Percentiles rank a stretch among this genome's conserved stretches.
phyloP scores from a whole-genome alignment of 2,329 filamentous ascomycete genomes.

The Pseudocercospora pini-densiflorae region DNA sequence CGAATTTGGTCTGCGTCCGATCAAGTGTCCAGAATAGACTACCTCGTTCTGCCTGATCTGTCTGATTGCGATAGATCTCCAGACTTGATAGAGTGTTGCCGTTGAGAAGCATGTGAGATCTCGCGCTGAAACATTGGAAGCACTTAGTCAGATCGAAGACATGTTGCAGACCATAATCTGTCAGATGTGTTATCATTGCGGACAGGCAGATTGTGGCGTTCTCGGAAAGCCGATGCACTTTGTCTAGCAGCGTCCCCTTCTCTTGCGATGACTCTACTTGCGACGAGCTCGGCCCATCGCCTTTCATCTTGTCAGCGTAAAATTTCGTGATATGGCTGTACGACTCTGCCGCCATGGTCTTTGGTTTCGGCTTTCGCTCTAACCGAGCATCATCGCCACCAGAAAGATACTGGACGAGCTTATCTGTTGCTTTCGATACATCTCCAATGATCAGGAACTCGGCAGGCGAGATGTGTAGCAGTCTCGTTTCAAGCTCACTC shows the following conservation, averaged over 20 bases:
- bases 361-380: slow-evolving; percentile 75
- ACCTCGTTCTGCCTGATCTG: slow-evolving; percentile 80
- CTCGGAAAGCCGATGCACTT: slow-evolving; percentile 82
- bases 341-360: slow-evolving; percentile 81
- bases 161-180: slow-evolving; percentile 90
- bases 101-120: slow-evolving; percentile 94
- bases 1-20: slow-evolving; percentile 87
- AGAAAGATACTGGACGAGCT: slow-evolving; percentile 86
- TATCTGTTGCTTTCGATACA: slow-evolving; percentile 87
- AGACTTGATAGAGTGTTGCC: slow-evolving; percentile 93
- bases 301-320: slow-evolving; percentile 83
- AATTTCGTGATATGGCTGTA: slow-evolving; percentile 91
- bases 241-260: slow-evolving; percentile 72
- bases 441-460: slow-evolving; percentile 93
- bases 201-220: slow-evolving; percentile 90
- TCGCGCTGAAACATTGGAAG: slow-evolving; percentile 92
- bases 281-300: slow-evolving; percentile 40
- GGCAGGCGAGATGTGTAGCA: slow-evolving; percentile 93
- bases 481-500: slow-evolving; percentile 90
- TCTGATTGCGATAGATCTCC: slow-evolving; percentile 94
- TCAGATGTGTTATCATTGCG: slow-evolving; percentile 92
- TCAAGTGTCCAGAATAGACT: slow-evolving; percentile 96
- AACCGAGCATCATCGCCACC: slow-evolving; percentile 87
- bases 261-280: slow-evolving; percentile 49
- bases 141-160: slow-evolving; percentile 97